A percentile compares a stretch with the other conserved stretches of the same genome.
Conservation (phyloP, 2,329 filamentous ascomycete species). For the Fusarium mundagurra region DNA sequence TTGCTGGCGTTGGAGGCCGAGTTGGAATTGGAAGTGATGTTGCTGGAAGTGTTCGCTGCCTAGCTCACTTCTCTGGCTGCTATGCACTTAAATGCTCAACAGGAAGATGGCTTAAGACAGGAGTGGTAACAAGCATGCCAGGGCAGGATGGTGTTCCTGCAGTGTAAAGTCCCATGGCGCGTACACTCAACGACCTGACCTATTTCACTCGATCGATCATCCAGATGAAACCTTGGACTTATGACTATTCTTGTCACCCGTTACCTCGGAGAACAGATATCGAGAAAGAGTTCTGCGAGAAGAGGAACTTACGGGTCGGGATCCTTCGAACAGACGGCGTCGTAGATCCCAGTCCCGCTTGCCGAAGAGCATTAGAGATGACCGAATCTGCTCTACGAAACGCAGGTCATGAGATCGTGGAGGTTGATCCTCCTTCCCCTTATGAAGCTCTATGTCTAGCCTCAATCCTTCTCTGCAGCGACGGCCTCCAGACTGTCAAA, state of each 20-base stretch:
- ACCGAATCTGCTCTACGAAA: conserved; percentile 74
- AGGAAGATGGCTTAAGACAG: conserved; percentile 88
- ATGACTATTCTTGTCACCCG: conserved; percentile 86
- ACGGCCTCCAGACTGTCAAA: conserved; percentile 83
- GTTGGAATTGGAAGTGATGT: conserved; percentile 94
- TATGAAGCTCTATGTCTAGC: conserved; percentile 81
- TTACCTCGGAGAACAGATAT: conserved; percentile 78
- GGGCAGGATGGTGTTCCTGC: conserved; percentile 91
- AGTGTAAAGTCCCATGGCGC: conserved; percentile 92
- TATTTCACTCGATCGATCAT: conserved; percentile 87
- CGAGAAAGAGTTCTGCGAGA: conserved; percentile 63
- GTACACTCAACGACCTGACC: conserved; percentile 81
- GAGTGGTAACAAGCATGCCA: conserved; percentile 87
- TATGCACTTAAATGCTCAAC: conserved; percentile 89
- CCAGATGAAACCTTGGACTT: conserved; percentile 86
- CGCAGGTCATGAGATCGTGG: conserved; percentile 79
- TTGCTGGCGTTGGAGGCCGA: conserved; percentile 81
- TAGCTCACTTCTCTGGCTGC: conserved; percentile 89
- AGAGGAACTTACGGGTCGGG: conserved; percentile 65
- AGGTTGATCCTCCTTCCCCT: conserved; percentile 71
- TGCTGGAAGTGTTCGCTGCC: conserved; percentile 85
- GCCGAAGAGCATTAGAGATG: conserved; percentile 77
- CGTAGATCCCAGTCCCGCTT: conserved; percentile 87
- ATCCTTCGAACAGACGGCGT: conserved; percentile 83
- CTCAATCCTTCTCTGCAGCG: conserved; percentile 82